Evolutionary conservation across 1,284 basidiomycete species (phyloP), one percentile per base, ranked within the genome.

Genomic region (Rhizoctonia solani): DNA sequence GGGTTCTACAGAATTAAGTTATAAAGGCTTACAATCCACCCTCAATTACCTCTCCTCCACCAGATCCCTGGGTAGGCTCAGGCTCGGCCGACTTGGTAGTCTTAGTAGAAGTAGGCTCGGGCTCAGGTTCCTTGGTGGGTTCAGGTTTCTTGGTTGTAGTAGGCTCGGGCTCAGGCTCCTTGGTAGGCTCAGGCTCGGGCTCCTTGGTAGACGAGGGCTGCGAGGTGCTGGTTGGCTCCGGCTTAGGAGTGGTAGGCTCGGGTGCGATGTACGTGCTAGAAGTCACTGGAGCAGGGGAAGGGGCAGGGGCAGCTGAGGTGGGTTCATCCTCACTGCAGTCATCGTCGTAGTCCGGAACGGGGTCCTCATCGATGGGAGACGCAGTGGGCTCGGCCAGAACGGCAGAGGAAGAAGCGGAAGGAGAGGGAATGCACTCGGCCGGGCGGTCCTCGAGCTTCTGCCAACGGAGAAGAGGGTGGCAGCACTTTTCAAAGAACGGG

Each of bases 401-500:
- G 19, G 72, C 68, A 25, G 74, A 69, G 4, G 75, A 67, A 19
- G 74, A 71, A 16, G 72, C 70, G 39, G 59, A 54, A 53, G 73
- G 63, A 32, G 70, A 58, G 30, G 81, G 80, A 71, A 72, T 76
- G 77, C 88, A 90, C 74, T 85, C 77, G n/a, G 82, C 72, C 25
- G 80, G 77, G 69, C 83, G 84, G 74, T 78, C 76, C 61, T 47
- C 54, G 16, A 69, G 56, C 50, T 54, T 63, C 53, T 69, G 66
- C 52, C 55, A 54, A 25, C 44, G 70, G 66, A 76, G 73, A 56
- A 81, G 70, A 30, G 85, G 85, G 74, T 81, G 81, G 78, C 85
- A 87, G 76, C 85, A 86, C 37, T 75, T 73, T 65, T 85, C 79
- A 75, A 88, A 90, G 81, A 90, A 92, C 23, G 76, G 50, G n/a